Percentiles rank a stretch among this genome's conserved stretches.
Conservation (phyloP, 2,329 filamentous ascomycete genomes). For the Aspergillus costaricaensis region DNA sequence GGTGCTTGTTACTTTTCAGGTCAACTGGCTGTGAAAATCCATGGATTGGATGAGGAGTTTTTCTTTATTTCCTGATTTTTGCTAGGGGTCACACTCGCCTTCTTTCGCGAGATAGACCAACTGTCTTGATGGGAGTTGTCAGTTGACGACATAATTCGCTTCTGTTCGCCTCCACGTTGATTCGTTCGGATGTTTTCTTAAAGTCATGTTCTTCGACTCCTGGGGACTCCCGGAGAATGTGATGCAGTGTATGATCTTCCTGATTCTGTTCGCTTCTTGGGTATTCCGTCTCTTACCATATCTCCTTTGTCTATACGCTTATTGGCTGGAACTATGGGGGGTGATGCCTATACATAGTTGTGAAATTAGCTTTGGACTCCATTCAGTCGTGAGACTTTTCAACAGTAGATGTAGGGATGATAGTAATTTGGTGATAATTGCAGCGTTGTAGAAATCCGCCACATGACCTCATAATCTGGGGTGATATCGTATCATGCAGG, state of each 20-base stretch:
- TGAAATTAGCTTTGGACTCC: conserved; percentile 14
- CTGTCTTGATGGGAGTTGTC: conserved; percentile 18
- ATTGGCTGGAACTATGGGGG: conserved; percentile 3
- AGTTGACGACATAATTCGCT: conserved; percentile 19
- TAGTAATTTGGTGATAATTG: too few species aligned
- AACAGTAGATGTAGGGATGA: too few species aligned
- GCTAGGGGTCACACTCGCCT: conserved; percentile 33
- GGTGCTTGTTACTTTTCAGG: conserved; percentile 33
- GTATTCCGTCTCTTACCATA: conserved; percentile 15
- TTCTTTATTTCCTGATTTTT: conserved; percentile 4
- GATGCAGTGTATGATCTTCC: conserved; percentile 26
- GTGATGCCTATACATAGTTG: conserved; percentile 19
- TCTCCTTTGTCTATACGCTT: conserved; percentile 24
- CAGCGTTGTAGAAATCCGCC: not conserved
- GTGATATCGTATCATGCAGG: too few species aligned
- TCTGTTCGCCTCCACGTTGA: conserved; percentile 27
- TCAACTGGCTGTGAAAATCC: conserved; percentile 36
- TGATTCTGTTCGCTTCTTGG: conserved; percentile 14
- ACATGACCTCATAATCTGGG: not conserved
- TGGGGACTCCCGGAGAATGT: conserved; percentile 26
- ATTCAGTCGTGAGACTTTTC: not conserved
- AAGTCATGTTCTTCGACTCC: conserved; percentile 11
- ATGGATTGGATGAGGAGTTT: conserved; percentile 43
- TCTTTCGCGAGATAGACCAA: conserved; percentile 32
- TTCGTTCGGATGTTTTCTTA: conserved; percentile 30